Evolutionary conservation across 441 rosid species (phyloP).

Genomic region (Metrosideros polymorpha): DNA sequence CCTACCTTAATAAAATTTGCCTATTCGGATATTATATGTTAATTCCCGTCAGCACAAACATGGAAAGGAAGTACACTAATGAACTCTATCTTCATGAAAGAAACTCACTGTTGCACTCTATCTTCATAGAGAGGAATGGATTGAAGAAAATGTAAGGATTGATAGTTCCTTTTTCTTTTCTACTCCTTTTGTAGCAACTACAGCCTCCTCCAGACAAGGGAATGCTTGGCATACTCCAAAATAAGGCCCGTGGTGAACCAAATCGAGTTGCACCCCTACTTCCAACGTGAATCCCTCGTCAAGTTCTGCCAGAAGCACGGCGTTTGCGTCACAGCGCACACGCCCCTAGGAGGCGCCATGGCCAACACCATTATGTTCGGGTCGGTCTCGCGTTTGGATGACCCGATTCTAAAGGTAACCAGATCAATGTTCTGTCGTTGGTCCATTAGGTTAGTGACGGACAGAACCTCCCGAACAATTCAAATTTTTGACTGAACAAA

Average conservation of each 20-base stretch:
- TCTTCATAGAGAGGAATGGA: not conserved
- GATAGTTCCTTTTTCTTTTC: not conserved
- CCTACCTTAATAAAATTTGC: too few relatives aligned
- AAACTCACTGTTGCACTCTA: too few relatives aligned
- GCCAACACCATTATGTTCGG: conserved; percentile 82
- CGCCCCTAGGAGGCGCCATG: conserved; percentile 79
- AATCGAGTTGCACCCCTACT: conserved; percentile 87
- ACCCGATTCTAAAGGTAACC: conserved; percentile 59
- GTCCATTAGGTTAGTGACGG: not conserved
- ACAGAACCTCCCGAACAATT: not conserved
- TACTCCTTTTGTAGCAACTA: conserved; percentile 54
- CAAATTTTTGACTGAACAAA: not conserved
- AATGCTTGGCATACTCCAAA: conserved; percentile 84
- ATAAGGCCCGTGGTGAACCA: conserved; percentile 92
- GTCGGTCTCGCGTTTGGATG: conserved; percentile 71
- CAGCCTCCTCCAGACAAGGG: conserved; percentile 76
- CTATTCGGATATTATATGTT: too few relatives aligned
- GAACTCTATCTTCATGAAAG: too few relatives aligned
- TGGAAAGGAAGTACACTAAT: too few relatives aligned
- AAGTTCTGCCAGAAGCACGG: conserved; percentile 87
- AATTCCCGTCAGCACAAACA: too few relatives aligned
- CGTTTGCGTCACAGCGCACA: conserved; percentile 73
- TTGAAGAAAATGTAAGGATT: not conserved
- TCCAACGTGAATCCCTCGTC: conserved; percentile 81
- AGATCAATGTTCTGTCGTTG: not conserved